These are phyloP conservation scores for Conringia planisiliqua DNA, from an alignment of 345 rosid species.

Conservation along the genomic window DNA sequence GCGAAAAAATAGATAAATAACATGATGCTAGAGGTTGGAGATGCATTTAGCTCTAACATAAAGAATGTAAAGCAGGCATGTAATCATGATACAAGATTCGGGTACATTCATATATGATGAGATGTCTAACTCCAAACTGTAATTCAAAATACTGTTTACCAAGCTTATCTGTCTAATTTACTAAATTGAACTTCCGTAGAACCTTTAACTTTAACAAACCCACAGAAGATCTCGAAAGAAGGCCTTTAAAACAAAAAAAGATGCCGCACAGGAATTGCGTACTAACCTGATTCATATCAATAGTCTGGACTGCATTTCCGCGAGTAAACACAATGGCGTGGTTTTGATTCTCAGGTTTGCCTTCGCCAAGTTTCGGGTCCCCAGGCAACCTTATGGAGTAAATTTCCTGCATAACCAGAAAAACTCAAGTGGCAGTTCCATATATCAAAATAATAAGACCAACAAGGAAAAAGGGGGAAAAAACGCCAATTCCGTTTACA, in stretches of 20 bases:
- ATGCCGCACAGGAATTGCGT: neutral
- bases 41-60: slow-evolving; percentile 15
- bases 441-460: neutral
- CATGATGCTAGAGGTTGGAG: slow-evolving; percentile 5
- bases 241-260: neutral
- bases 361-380: slow-evolving; percentile 96
- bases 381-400: slow-evolving; percentile 94
- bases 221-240: slow-evolving; percentile 1
- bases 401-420: slow-evolving; percentile 62
- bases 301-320: slow-evolving; percentile 95
- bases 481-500: neutral
- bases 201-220: slow-evolving; percentile 15
- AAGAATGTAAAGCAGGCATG: slow-evolving; percentile 14
- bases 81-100: slow-evolving; percentile 10
- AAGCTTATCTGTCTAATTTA: slow-evolving; percentile 6
- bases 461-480: neutral
- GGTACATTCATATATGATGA: slow-evolving; percentile 15
- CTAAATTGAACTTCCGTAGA: neutral
- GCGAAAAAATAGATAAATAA: neutral
- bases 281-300: slow-evolving; percentile 96
- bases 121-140: neutral
- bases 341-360: slow-evolving; percentile 99
- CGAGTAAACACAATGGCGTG: slow-evolving; percentile 96
- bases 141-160: slow-evolving; percentile 1
- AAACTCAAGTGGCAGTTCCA: slow-evolving; percentile 3